Conservation (phyloP, 371 early-diverging fungal genomes). For the Smittium mucronatum region DNA sequence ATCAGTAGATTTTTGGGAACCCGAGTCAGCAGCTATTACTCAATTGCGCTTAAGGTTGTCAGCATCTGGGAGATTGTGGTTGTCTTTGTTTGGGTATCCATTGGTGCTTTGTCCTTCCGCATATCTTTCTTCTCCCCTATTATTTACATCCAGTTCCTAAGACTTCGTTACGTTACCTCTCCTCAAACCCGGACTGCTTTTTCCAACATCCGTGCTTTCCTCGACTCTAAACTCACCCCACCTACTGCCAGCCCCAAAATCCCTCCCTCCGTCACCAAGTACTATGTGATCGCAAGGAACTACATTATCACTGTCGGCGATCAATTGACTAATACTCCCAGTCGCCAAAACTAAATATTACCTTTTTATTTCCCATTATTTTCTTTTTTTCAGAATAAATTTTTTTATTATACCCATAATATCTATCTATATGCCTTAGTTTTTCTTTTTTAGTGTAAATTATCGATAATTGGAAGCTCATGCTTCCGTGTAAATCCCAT, state of each 20-base stretch:
- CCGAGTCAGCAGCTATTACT: conserved; percentile 56
- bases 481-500: too few species aligned
- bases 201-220: conserved; percentile 36
- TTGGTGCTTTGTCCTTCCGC: conserved; percentile 52
- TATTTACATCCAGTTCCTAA: conserved; percentile 68
- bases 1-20: conserved; percentile 45
- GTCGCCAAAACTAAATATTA: conserved; percentile 14
- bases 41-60: conserved; percentile 54
- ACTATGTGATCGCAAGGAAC: conserved; percentile 40
- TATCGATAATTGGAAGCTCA: neutral
- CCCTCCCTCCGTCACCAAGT: conserved; percentile 42
- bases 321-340: conserved; percentile 17
- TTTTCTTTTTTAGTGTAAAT: neutral
- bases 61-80: conserved; percentile 65
- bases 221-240: conserved; percentile 41
- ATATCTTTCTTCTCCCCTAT: conserved; percentile 60
- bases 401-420: neutral
- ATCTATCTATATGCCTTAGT: neutral
- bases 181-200: conserved; percentile 53
- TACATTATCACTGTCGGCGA: conserved; percentile 43
- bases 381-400: neutral
- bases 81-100: conserved; percentile 52
- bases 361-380: neutral
- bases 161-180: conserved; percentile 68
- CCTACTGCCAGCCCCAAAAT: conserved; percentile 41